Conservation (phyloP, 2,329 filamentous ascomycete genomes). For the Teratosphaeria nubilosa region DNA sequence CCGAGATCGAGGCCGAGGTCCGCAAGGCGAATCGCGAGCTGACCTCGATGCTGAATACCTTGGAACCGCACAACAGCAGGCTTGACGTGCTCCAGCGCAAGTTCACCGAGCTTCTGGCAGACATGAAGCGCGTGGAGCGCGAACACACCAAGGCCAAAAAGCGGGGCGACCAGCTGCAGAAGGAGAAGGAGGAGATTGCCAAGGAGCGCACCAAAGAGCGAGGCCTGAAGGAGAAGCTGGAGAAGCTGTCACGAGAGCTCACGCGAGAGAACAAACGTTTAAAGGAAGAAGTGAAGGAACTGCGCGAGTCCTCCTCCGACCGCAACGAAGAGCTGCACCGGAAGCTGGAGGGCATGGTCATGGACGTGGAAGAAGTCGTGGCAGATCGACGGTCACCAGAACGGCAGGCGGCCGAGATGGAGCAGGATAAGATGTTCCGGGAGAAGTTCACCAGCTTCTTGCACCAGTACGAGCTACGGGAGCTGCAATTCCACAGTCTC, state of each 20-base stretch:
- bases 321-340: constrained; percentile 77
- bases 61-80: constrained; percentile 85
- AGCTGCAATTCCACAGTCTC: constrained; percentile 84
- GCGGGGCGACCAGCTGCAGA: constrained; percentile 84
- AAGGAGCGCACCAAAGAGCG: constrained; percentile 84
- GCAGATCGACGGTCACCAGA: constrained; percentile 44
- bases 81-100: constrained; percentile 84
- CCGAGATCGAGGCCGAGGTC: constrained; percentile 91
- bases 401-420: constrained; percentile 71
- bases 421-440: constrained; percentile 71
- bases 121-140: constrained; percentile 91
- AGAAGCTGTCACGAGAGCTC: constrained; percentile 88
- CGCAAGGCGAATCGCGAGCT: constrained; percentile 89
- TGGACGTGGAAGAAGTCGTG: constrained; percentile 80
- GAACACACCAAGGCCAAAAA: constrained; percentile 96
- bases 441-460: constrained; percentile 92
- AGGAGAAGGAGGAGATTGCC: constrained; percentile 85
- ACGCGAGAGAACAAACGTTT: constrained; percentile 97
- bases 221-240: constrained; percentile 87
- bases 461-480: constrained; percentile 92
- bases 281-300: constrained; percentile 81
- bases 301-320: constrained; percentile 75
- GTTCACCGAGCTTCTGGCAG: constrained; percentile 80
- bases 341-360: constrained; percentile 68
- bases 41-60: constrained; percentile 70